Base-by-base conservation (phyloP, 208 protist species). In the Trypanosoma lewisi region DNA sequence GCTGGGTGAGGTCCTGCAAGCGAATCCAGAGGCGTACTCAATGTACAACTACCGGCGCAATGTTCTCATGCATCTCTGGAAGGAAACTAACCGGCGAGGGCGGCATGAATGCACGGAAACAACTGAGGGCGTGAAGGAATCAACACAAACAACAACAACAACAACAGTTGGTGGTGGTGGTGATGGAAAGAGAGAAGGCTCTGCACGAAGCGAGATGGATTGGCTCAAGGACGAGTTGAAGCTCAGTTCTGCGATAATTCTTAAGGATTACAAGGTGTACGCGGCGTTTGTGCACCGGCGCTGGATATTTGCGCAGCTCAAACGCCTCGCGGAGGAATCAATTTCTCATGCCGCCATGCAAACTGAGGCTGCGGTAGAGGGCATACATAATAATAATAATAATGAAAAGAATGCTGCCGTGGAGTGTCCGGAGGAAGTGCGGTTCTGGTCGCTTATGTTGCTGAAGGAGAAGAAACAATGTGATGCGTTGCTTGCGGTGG, bases 251-350 rank as follows among this genome's bases (percentile, higher is more conserved):
- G 55, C 39, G 21, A 75, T 93, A n/a, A 34, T 96, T 2, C 34
- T 78, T 34, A 62, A 78, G 12, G 83, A 96, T 50, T 85, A 79
- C 73, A 96, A 96, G 44, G 83, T 80, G 45, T 96, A 96, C 70
- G 76, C 70, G n/a, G 87, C 91, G 17, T 96, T 94, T 81, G 56
- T 83, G 19, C 88, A 96, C 60, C 70, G 91, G 0, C 71, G 82
- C 45, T 96, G 88, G 86, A 60, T 96, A 21, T 82, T 90, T 62
- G 69, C 81, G 28, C 71, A 85, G 47, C 47, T 92, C 14, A 59
- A 64, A 12, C 54, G 30, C 0, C 45, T 77, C 31, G 82, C 82
- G 1, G 65, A 49, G 57, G 55, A 58, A 14, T 73, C 78, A 7
- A n/a, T 68, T 31, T 9, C 41, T 25, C n/a, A 11, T n/a, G 48